Conservation (phyloP, 805 yeast genomes). For the Candida endomychidarum region DNA sequence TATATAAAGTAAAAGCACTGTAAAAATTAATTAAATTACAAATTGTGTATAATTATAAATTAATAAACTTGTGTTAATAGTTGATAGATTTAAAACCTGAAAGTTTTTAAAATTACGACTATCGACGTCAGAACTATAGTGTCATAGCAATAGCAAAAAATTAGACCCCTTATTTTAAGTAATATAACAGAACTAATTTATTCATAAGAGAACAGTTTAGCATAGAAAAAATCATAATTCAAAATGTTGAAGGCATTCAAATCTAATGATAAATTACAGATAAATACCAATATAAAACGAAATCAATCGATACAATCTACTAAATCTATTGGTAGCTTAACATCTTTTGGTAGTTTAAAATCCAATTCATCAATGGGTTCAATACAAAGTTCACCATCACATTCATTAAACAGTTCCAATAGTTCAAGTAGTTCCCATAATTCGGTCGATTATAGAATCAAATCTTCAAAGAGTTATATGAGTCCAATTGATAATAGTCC, state of each 20-base stretch:
- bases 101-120: no score
- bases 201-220: not conserved
- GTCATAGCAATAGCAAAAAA: no score
- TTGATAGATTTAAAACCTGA: no score
- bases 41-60: no score
- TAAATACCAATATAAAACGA: constrained; percentile 9
- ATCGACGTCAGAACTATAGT: no score
- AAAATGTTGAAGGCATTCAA: constrained; percentile 18
- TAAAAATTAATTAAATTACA: no score
- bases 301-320: constrained; percentile 10
- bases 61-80: no score
- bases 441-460: constrained; percentile 13
- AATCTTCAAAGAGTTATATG: constrained; percentile 9
- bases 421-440: constrained; percentile 8
- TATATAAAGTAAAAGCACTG: constrained; percentile 2
- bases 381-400: constrained; percentile 1
- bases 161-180: no score
- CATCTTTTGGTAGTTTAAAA: constrained; percentile 5
- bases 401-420: constrained; percentile 5
- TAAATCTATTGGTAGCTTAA: constrained; percentile 11
- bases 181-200: no score
- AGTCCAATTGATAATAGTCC: constrained; percentile 17
- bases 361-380: constrained; percentile 2
- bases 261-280: constrained; percentile 10
- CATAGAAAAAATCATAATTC: not conserved